Evolutionary conservation across 257 asterid genomes (phyloP), one percentile per base, ranked within the genome.

Genomic region (Nicotiana paniculata): DNA sequence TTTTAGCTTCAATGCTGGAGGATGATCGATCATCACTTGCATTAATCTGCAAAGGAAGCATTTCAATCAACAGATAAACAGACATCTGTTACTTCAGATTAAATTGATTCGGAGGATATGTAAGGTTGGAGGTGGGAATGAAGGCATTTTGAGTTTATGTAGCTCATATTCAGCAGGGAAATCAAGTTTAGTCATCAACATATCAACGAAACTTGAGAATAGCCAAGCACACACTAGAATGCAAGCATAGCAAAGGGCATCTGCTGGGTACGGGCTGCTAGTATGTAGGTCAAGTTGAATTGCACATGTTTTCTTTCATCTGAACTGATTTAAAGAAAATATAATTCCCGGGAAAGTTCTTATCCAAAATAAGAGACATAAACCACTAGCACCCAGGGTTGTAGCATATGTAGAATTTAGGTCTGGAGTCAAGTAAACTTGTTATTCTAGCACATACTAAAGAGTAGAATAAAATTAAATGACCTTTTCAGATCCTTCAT

Each of bases 11-110:
- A 75, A 96, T 85, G 61, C 90, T 88, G 81, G 99, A 88, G 33
- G 98, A 83, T 81, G 98, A 93, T 53, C 99, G 90, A 85, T 96
- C 97, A 90, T 96, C 99, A 86, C 99, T 96, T 77, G 99, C 99
- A 89, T 96, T 96, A 83, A 96, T 91, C 99, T 96, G 97, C 62
- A 85, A 86, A 57, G 58, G 82, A 88, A 81, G 83, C 83, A 85
- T 76, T 43, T 26, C 48, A 43, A 35, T 28, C 80, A 51, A 51
- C 9, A 51, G 43, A 28, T 53, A 75, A 75, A 75, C 28, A 75
- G 61, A 48, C 28, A 28, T 6, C 9, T 24, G 15, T 51, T 48
- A 75, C 63, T 75, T 39, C 46, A 51, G n/a, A 75, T 28, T 51
- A 15, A 75, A 26, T 75, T 75, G 63, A 15, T 48, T 28, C 0